Base-by-base conservation (phyloP, 2,329 filamentous ascomycete species). In the Chaetomium sp. region DNA sequence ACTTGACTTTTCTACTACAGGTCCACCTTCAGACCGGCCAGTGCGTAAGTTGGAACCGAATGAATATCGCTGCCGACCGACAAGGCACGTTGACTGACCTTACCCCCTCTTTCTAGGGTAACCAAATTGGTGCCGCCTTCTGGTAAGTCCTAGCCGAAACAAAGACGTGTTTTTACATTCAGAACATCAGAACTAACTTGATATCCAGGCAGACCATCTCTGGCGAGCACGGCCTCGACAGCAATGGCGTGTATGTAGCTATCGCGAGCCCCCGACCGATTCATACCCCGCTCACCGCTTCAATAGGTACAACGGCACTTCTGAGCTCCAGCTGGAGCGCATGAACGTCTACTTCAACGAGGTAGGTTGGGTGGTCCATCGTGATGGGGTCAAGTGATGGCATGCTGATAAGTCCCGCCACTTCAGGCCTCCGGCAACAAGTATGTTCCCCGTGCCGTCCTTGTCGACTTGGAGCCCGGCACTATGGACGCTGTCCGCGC, bases 101-200 rank as follows among this genome's bases (percentile, higher is more conserved):
- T 27, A 27, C 19, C 56, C 59, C 62, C 59, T 64, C 68, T 59
- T 61, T 55, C 68, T 70, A 96, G 92, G 94, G 94, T 85, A 99
- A 99, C 88, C 94, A 99, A 89, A 96, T 97, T 69, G 94, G 94
- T 92, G 94, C 94, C 82, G 94, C 94, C 79, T 99, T 99, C 85
- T 99, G 94, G 87, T 89, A 78, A 36, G 34, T 36, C 38, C 27
- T 35, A 36, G 27, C 32, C 27, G 35, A 14, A 12, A 12, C 54
- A 53, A 36, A 33, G 44, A 45, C 42, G 19, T 47, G 19, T 53
- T 38, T 11, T 14, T 33, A 42, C 14, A 11, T 11, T 56, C 56
- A 56, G 51, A 45, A 43, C 58, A 54, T 54, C 37, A 36, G 55
- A 62, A 67, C 74, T 81, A 67, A 81, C 70, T 62, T 57, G 50